Evolutionary conservation across 2,329 filamentous ascomycete genomes (phyloP).

Genomic region (Ophiostoma sp.): DNA sequence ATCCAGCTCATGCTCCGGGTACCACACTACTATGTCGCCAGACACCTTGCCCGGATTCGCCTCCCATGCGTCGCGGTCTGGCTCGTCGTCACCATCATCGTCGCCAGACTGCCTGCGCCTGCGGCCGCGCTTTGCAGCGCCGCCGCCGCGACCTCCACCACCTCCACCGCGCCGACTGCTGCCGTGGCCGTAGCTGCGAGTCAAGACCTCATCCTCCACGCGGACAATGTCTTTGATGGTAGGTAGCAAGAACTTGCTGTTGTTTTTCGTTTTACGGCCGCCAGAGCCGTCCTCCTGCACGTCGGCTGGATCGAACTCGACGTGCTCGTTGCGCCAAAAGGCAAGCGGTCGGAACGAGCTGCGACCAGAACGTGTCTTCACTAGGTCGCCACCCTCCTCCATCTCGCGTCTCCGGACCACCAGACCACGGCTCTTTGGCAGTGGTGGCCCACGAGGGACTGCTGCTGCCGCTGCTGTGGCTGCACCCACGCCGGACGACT

Average conservation of each 20-base stretch:
- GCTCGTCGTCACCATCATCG: conserved; percentile 37
- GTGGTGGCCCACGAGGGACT: conserved; percentile 55
- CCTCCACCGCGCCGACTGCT: conserved; percentile 8
- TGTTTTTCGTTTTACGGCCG: conserved; percentile 35
- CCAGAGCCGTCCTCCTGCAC: conserved; percentile 44
- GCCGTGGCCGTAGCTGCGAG: conserved; percentile 37
- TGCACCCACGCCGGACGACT: conserved; percentile 45
- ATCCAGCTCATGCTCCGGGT: conserved; percentile 55
- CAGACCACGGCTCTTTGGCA: conserved; percentile 56
- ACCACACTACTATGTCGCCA: conserved; percentile 65
- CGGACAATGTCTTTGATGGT: conserved; percentile 77
- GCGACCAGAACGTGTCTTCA: conserved; percentile 71
- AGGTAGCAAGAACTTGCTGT: conserved; percentile 58
- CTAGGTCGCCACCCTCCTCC: conserved; percentile 47
- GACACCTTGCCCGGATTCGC: conserved; percentile 61
- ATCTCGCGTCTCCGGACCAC: conserved; percentile 51
- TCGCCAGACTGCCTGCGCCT: conserved; percentile 39
- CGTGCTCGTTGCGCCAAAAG: conserved; percentile 83
- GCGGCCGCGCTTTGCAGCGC: conserved; percentile 33
- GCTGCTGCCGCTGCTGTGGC: conserved; percentile 49
- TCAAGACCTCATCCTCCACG: conserved; percentile 60
- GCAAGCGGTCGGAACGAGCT: conserved; percentile 75
- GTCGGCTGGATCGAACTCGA: conserved; percentile 67
- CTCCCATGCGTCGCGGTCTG: conserved; percentile 70
- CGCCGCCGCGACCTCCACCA: conserved; percentile 14